Conservation (phyloP, 192 early-diverging fungal species). For the Entomortierella chlamydospora region DNA sequence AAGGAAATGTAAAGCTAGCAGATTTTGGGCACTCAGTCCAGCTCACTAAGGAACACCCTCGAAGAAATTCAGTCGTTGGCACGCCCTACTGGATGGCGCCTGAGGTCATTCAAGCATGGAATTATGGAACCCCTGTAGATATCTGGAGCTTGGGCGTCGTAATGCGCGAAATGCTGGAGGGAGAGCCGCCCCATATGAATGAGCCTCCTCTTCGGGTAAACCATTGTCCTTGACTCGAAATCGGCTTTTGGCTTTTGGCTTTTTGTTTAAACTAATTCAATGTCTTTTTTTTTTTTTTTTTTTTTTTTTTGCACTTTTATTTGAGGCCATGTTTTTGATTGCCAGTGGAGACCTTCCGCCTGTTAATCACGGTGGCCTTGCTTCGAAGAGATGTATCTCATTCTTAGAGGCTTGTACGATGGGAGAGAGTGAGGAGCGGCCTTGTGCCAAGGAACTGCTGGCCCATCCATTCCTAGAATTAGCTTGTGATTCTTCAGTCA, state of each 20-base stretch:
- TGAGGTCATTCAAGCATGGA: slow-evolving; percentile 91
- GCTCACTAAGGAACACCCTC: slow-evolving; percentile 82
- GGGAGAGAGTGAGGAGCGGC: slow-evolving; percentile 31
- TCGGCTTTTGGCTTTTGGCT: too few species aligned
- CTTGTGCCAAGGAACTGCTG: slow-evolving; percentile 30
- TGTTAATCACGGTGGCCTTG: slow-evolving; percentile 23
- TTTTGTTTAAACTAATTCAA: neutral
- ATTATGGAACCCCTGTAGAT: slow-evolving; percentile 93
- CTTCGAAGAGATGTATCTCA: slow-evolving; percentile 30
- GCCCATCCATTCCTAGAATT: slow-evolving; percentile 38
- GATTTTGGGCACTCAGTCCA: slow-evolving; percentile 98
- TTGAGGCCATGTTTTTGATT: slow-evolving; percentile 52
- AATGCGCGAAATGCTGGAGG: slow-evolving; percentile 96
- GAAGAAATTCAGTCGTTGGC: slow-evolving; percentile 88
- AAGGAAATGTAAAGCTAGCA: slow-evolving; percentile 90
- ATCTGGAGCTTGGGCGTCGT: slow-evolving; percentile 96
- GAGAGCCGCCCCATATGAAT: slow-evolving; percentile 93
- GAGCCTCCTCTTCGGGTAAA: slow-evolving; percentile 77
- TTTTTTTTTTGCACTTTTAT: slow-evolving; percentile 1
- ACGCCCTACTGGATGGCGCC: slow-evolving; percentile 99
- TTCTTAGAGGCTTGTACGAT: slow-evolving; percentile 39
- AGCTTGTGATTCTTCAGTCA: slow-evolving; percentile 28
- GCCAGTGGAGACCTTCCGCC: slow-evolving; percentile 42
- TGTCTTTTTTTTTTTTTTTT: neutral
- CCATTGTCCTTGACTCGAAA: neutral